Conservation (phyloP, 1,284 basidiomycete genomes). For the Macrocystidia cucumis region DNA sequence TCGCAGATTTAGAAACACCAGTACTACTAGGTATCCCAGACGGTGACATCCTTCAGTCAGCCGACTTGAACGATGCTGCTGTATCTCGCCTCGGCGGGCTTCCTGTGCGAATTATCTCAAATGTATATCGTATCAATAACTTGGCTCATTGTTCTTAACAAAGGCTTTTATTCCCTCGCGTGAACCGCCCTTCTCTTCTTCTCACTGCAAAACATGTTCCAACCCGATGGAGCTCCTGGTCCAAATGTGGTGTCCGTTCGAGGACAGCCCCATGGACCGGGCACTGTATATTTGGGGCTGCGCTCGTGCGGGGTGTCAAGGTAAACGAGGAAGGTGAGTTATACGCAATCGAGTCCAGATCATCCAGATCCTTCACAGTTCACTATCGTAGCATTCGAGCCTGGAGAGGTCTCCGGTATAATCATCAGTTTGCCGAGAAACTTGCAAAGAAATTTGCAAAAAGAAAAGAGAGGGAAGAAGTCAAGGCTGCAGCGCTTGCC, state of each 20-base stretch:
- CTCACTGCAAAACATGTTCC: conserved; percentile 63
- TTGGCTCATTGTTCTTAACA: conserved; percentile 22
- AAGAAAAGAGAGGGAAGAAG: conserved; percentile 30
- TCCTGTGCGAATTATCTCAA: conserved; percentile 64
- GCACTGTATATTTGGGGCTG: conserved; percentile 80
- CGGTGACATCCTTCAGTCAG: conserved; percentile 45
- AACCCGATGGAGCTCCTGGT: conserved; percentile 70
- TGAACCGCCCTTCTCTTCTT: conserved; percentile 47
- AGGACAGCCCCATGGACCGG: conserved; percentile 73
- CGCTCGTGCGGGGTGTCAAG: conserved; percentile 57
- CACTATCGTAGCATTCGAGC: conserved; percentile 53
- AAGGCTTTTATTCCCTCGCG: conserved; percentile 50
- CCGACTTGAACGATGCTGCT: conserved; percentile 61
- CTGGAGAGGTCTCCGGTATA: conserved; percentile 67
- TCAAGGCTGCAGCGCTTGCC: conserved; percentile 21
- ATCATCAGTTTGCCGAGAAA: conserved; percentile 65
- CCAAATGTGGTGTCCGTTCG: conserved; percentile 83
- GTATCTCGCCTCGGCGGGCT: conserved; percentile 81
- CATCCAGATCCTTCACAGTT: conserved; percentile 1
- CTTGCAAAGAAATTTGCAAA: conserved; percentile 38
- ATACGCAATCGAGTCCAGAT: background rate
- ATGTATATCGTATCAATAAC: conserved; percentile 29
- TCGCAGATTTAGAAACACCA: conserved; percentile 53
- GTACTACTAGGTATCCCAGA: conserved; percentile 75
- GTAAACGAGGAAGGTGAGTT: conserved; percentile 63